A percentile compares a stretch with the other conserved stretches of the same genome.
Evolutionary conservation across 768 basidiomycete genomes (phyloP).

Genomic region (Lyophyllum semitale): DNA sequence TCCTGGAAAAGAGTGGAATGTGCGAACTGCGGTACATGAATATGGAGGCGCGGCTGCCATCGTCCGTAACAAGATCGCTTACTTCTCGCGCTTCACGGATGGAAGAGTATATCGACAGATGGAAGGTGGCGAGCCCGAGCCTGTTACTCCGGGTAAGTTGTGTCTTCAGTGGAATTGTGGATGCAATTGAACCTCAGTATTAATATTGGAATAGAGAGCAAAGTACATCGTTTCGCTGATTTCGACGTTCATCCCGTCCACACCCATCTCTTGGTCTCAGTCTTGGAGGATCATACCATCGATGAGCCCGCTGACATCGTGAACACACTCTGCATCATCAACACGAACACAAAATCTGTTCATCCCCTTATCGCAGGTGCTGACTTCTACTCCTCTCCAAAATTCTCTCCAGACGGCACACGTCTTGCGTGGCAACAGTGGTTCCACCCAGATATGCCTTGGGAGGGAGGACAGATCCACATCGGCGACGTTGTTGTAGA

Average conservation of each 20-base stretch:
- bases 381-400: conserved; percentile 70
- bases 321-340: conserved; percentile 59
- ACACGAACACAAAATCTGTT: conserved; percentile 45
- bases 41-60: conserved; percentile 64
- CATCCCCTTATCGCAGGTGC: conserved; percentile 52
- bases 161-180: neutral
- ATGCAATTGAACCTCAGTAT: conserved; percentile 2
- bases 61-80: conserved; percentile 43
- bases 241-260: conserved; percentile 58
- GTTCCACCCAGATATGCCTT: conserved; percentile 29
- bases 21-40: conserved; percentile 61
- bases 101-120: conserved; percentile 48
- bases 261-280: conserved; percentile 54
- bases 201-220: conserved; percentile 36
- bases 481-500: conserved; percentile 45
- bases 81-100: conserved; percentile 56
- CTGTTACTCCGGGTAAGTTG: conserved; percentile 65
- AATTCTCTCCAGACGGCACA: conserved; percentile 24
- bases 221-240: conserved; percentile 62
- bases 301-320: conserved; percentile 51
- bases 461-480: conserved; percentile 28
- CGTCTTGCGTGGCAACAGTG: conserved; percentile 28
- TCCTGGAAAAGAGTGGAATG: conserved; percentile 52
- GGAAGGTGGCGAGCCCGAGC: conserved; percentile 34
- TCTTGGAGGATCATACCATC: conserved; percentile 73